Evolutionary conservation across 148 eudicot species (phyloP), one percentile per base, ranked within the genome.

Genomic region (Fallopia convolvulus): DNA sequence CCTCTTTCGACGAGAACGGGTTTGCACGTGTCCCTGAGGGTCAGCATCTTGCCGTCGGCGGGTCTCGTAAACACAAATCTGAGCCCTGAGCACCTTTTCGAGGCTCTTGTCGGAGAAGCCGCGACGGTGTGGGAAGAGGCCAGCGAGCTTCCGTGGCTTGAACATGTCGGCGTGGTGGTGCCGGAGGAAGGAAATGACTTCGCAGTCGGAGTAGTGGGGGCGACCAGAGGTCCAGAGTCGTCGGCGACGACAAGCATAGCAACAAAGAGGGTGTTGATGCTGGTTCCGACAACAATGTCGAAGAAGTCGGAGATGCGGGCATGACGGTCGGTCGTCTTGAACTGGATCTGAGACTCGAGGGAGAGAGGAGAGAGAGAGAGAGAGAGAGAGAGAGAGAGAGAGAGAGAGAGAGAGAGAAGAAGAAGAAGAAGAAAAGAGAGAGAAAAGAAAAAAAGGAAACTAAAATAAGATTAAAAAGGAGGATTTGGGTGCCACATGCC

Each of bases 211-310:
- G 80, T 76, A 90, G 0, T 89, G 48, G 7, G 98, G 97, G 0
- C 91, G 84, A 9, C 95, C 93, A 46, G 82, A 36, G 2, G n/a
- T n/a, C n/a, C n/a, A n/a, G n/a, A n/a, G n/a, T 87, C 80, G 44
- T 86, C 90, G 20, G 82, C 93, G 71, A 90, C 91, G 32, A 85
- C 52, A 33, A 93, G 77, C 76, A 93, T 77, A 0, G 90, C 86
- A 0, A 94, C 94, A 76, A 84, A 81, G 7, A 91, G 39, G 20
- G 90, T 94, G 17, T 93, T 94, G 82, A 88, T 81, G 2, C 97
- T 94, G 8, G 98, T 90, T 0, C 94, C 98, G 42, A 84, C 85
- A 1, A 93, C 36, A 11, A 93, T 72, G 75, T 93, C 98, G 78
- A 93, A 93, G 80, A 80, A 90, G 70, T 90, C 97, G 26, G 82